Base-by-base conservation (phyloP, 306 rosid genomes). In the Geum urbanum region DNA sequence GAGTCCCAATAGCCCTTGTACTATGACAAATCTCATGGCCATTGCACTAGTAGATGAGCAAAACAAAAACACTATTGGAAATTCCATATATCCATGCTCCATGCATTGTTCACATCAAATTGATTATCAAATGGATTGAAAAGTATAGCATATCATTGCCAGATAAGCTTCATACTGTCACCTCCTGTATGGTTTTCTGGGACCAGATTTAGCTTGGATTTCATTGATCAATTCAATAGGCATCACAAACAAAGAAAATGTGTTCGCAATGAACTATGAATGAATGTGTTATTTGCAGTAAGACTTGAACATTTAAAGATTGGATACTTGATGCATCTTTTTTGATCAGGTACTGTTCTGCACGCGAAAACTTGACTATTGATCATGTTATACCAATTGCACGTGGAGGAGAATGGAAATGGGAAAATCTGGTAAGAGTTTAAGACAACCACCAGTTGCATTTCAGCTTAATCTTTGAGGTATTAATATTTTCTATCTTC, bases 351-450 rank as follows among this genome's bases (percentile, higher is more conserved):
- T 92, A 90, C 79, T 92, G 98, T 80, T 90, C 82, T 71, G 79
- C 94, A 9, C 78, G 48, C 20, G 94, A 92, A 47, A 86, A 91
- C 83, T 85, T 92, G 89, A 92, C 98, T 50, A 90, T 92, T 74
- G 98, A 92, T 78, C 98, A 92, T 54, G 94, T 92, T 73, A 44
- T 88, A 58, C 97, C 97, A 16, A 61, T 68, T 55, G 86, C 96
- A 56, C 81, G 76, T 32, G 98, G 98, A 37, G 98, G 98, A 81
- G 86, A 81, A 82, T 92, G 97, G 98, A 83, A 81, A 59, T 90
- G 98, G 98, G 97, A 92, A 69, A 92, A 92, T 78, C 86, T 92
- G 84, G 98, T 92, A 78, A 32, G 63, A 58, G 19, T 32, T 41
- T 58, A 14, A 78, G 90, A 56, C 49, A 4, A 75, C 32, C 37